Evolutionary conservation across 345 rosid genomes (phyloP).

Genomic region (Populus davidiana): DNA sequence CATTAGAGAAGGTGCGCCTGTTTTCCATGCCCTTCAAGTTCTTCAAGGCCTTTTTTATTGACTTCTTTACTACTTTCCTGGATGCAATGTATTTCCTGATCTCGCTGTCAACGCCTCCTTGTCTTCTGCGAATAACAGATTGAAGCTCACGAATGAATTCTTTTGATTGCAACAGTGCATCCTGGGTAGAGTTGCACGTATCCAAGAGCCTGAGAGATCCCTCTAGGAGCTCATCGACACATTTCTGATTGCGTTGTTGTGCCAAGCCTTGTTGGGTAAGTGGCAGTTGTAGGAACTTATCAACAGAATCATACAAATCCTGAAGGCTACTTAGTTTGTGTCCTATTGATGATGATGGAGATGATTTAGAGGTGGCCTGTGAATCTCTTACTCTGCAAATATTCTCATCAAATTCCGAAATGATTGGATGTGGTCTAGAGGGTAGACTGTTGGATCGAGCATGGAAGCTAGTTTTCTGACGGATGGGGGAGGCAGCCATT

Average conservation of each 20-base stretch:
- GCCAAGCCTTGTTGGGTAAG: background rate
- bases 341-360: background rate
- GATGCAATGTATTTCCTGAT: background rate
- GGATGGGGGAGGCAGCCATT: background rate
- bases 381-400: background rate
- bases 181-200: background rate
- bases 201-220: background rate
- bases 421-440: background rate
- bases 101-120: background rate
- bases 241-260: background rate
- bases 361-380: background rate
- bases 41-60: background rate
- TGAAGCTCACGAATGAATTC: background rate
- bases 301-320: background rate
- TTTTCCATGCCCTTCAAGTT: background rate
- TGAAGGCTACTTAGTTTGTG: background rate
- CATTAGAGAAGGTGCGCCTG: background rate
- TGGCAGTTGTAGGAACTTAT: background rate
- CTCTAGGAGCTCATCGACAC: background rate
- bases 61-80: background rate
- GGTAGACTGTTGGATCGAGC: background rate
- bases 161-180: background rate
- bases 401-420: background rate
- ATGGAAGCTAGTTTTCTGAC: background rate
- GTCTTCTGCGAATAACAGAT: background rate